These are phyloP conservation scores for Colletotrichum sp. DNA, from an alignment of 2,329 filamentous ascomycete species.

Conservation along the genomic window DNA sequence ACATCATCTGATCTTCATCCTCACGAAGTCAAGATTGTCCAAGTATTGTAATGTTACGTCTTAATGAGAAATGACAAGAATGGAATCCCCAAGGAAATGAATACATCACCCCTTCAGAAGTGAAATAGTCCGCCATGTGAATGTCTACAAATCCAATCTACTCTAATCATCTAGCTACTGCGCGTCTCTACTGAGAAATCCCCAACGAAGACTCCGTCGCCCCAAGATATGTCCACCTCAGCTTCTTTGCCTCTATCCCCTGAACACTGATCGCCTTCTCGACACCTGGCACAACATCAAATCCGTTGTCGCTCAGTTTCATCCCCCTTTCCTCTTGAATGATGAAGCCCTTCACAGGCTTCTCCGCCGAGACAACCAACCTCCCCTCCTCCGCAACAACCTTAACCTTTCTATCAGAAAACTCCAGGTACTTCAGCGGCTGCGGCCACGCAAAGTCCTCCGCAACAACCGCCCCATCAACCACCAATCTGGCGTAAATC, in stretches of 20 bases:
- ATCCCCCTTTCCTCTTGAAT: slow-evolving; percentile 53
- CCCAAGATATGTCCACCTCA: slow-evolving; percentile 24
- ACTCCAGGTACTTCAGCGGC: slow-evolving; percentile 64
- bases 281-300: slow-evolving; percentile 61
- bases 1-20: slow-evolving; percentile 7
- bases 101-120: neutral
- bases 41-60: slow-evolving; percentile 3
- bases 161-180: neutral
- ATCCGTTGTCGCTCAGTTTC: slow-evolving; percentile 59
- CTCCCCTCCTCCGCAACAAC: slow-evolving; percentile 28
- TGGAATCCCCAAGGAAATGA: neutral
- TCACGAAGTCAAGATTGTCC: neutral
- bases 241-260: neutral
- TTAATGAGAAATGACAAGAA: slow-evolving; percentile 13
- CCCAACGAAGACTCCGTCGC: slow-evolving; percentile 9
- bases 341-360: slow-evolving; percentile 63
- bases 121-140: neutral
- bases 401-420: slow-evolving; percentile 47
- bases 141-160: neutral
- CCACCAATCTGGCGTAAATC: slow-evolving; percentile 47
- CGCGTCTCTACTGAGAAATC: neutral
- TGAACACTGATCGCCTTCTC: slow-evolving; percentile 24
- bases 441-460: slow-evolving; percentile 65
- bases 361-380: slow-evolving; percentile 38
- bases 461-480: slow-evolving; percentile 44